Percentiles rank a stretch among this genome's conserved stretches.
Evolutionary conservation across 1,139 yeast genomes (phyloP).

Genomic region (Zhuliangozyma parablackwelliae): DNA sequence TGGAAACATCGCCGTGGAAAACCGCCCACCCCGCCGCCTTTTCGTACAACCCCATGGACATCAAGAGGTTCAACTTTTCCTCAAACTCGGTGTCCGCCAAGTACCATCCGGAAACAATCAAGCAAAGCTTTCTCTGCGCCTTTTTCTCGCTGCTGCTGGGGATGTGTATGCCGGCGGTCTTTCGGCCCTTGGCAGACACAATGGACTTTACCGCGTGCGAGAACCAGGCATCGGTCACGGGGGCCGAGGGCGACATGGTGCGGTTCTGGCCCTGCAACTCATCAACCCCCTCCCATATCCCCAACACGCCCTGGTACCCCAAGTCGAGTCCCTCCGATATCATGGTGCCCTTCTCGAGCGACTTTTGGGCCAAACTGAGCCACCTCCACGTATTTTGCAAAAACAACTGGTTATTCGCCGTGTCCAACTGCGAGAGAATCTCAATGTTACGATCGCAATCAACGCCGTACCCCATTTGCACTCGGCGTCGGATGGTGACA

Average conservation of each 20-base stretch:
- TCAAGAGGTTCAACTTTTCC: slow-evolving; percentile 55
- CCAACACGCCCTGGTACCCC: slow-evolving; percentile 83
- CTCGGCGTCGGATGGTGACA: slow-evolving; percentile 63
- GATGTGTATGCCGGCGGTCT: slow-evolving; percentile 43
- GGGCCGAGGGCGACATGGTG: slow-evolving; percentile 29
- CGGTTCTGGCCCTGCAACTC: slow-evolving; percentile 58
- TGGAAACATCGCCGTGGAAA: slow-evolving; percentile 81
- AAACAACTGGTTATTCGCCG: slow-evolving; percentile 54
- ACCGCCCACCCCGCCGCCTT: slow-evolving; percentile 99
- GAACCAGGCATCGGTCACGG: slow-evolving; percentile 41
- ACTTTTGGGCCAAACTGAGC: slow-evolving; percentile 67
- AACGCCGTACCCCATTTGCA: slow-evolving; percentile 67
- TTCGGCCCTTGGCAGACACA: slow-evolving; percentile 40
- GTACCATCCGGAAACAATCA: slow-evolving; percentile 91
- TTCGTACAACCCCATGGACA: slow-evolving; percentile 60
- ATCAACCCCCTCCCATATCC: slow-evolving; percentile 81
- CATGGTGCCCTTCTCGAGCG: slow-evolving; percentile 69
- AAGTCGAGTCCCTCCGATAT: slow-evolving; percentile 65
- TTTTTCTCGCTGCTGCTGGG: slow-evolving; percentile 49
- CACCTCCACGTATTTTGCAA: slow-evolving; percentile 86
- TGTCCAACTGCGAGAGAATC: slow-evolving; percentile 51
- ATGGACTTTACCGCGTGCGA: slow-evolving; percentile 42
- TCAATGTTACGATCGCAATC: slow-evolving; percentile 63
- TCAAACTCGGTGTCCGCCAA: slow-evolving; percentile 75
- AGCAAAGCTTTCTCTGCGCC: slow-evolving; percentile 68